A percentile compares a stretch with the other conserved stretches of the same genome.
These are phyloP conservation scores for Chaetoscypha palmicola DNA, from an alignment of 2,329 filamentous ascomycete genomes.

Conservation along the genomic window DNA sequence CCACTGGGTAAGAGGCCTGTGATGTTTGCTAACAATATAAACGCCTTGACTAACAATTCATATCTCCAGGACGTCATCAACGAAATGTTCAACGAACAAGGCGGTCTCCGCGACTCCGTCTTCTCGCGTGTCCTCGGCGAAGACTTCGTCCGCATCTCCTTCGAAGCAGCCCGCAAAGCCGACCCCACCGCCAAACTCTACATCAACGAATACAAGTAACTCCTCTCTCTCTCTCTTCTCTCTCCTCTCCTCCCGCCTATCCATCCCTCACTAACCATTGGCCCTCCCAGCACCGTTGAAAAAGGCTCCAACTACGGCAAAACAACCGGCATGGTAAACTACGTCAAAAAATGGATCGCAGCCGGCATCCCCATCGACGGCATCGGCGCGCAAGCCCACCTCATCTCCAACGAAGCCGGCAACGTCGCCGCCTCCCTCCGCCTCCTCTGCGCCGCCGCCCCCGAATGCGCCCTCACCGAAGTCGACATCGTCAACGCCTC, in stretches of 20 bases:
- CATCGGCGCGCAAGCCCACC: conserved; percentile 32
- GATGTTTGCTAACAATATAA: too few species aligned
- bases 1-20: conserved; percentile 35
- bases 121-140: conserved; percentile 63
- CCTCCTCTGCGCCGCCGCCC: conserved; percentile 47
- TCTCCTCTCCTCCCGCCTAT: too few species aligned
- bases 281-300: conserved; percentile 7
- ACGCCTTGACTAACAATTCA: not conserved
- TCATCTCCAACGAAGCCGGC: conserved; percentile 11
- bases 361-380: conserved; percentile 57
- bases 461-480: conserved; percentile 59
- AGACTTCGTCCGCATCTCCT: conserved; percentile 61
- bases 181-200: conserved; percentile 62
- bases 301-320: conserved; percentile 46
- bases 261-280: conserved; percentile 28
- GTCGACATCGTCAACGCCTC: conserved; percentile 57
- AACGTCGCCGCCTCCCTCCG: conserved; percentile 30
- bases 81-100: conserved; percentile 48
- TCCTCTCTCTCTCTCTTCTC: not conserved
- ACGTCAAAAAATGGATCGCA: conserved; percentile 55
- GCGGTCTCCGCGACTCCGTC: conserved; percentile 47
- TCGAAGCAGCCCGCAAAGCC: conserved; percentile 56
- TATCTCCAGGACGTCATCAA: conserved; percentile 49
- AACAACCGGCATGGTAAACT: conserved; percentile 42
- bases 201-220: conserved; percentile 61